Conservation (phyloP, 495 filamentous ascomycete species). For the Hyaloscypha variabilis region DNA sequence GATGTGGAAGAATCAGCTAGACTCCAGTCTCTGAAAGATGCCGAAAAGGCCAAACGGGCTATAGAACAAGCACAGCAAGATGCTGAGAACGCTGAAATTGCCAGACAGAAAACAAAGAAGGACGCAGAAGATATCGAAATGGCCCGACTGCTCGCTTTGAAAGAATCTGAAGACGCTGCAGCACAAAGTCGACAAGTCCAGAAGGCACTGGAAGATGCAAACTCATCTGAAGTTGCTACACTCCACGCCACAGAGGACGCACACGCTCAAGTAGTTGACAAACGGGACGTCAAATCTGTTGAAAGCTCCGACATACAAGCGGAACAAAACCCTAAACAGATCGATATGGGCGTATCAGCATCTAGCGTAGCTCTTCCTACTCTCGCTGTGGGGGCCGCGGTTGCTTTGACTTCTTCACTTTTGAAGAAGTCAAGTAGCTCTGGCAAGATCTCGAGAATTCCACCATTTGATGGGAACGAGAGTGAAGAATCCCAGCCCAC, state of each 20-base stretch:
- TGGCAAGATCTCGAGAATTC: constrained; percentile 1
- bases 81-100: not conserved
- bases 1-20: not conserved
- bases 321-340: not conserved
- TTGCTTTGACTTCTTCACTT: not conserved
- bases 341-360: not conserved
- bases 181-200: not conserved
- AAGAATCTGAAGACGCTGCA: constrained; percentile 9
- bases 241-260: not conserved
- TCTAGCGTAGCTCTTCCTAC: not conserved
- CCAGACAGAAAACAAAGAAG: not conserved
- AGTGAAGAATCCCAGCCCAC: not conserved
- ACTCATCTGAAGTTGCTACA: not conserved
- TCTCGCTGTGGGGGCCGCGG: not conserved
- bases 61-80: not conserved
- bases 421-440: not conserved
- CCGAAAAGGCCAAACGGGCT: not conserved
- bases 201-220: constrained; percentile 1
- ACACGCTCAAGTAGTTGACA: not conserved
- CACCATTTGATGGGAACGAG: constrained; percentile 19
- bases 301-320: not conserved
- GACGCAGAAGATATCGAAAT: not conserved
- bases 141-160: constrained; percentile 1
- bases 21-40: not conserved
- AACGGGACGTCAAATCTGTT: not conserved